Base-by-base conservation (phyloP, 2,329 filamentous ascomycete genomes). In the Alternaria postmessia region DNA sequence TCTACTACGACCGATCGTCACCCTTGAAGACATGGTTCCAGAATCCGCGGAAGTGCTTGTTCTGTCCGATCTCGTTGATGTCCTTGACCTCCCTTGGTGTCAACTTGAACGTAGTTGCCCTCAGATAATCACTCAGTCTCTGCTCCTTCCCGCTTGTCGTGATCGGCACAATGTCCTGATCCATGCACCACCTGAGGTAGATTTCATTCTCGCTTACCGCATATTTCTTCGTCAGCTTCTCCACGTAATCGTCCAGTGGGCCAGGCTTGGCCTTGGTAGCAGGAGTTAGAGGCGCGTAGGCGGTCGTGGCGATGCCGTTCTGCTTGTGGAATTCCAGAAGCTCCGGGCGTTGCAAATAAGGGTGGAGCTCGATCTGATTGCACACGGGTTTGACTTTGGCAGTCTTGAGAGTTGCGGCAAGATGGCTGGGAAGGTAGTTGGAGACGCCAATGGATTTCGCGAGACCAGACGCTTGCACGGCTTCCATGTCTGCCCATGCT, bases 331-430 rank as follows among this genome's bases (percentile, higher is more conserved):
- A 88, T 14, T 83, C 79, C 7, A 89, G 75, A 28, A 91, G 78
- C 18, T 85, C 81, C 2, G 79, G 79, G 72, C 87, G 89, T 73
- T 90, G 89, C 11, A 91, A 81, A 69, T 89, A 89, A 2, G 89
- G 88, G 74, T 91, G 88, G 52, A 87, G 87, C 74, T 91, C 89
- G 64, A 91, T 87, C 78, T 91, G 89, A 78, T 91, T 91, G 67
- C 85, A 84, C 2, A 86, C 86, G 1, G 89, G 89, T 1, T 81
- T 78, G 11, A 88, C 81, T 39, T 79, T 83, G n/a, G 85, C 84
- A 0, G 79, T 81, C 54, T 83, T 82, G 53, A 87, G 77, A 20
- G 85, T 82, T 11, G 82, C 81, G 46, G 87, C 81, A 18, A 89
- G 78, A 59, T 89, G 84, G 22, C 78, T 72, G 24, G 83, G 81